Evolutionary conservation across 1,284 basidiomycete genomes (phyloP).

Genomic region (Trametes hirsuta): DNA sequence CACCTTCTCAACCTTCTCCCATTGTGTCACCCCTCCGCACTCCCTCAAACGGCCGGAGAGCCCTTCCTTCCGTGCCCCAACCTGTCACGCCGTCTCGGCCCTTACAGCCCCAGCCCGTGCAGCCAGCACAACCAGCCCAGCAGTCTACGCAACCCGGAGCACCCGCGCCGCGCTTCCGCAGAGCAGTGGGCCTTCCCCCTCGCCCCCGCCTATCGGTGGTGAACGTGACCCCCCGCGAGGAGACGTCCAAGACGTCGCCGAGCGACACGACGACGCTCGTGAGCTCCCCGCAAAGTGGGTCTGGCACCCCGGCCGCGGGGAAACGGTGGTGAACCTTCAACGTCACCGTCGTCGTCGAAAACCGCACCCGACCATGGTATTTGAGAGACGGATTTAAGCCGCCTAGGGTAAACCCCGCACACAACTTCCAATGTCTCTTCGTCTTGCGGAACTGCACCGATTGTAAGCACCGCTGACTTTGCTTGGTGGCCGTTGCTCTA

Average conservation of each 20-base stretch:
- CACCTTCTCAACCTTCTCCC: neutral
- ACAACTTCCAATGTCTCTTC: neutral
- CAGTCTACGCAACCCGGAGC: neutral
- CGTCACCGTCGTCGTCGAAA: neutral
- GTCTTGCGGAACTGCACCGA: neutral
- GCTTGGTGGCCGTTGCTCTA: too few relatives aligned
- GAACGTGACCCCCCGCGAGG: slow-evolving; percentile 36
- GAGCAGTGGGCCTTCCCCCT: slow-evolving; percentile 32
- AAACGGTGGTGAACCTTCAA: slow-evolving; percentile 11
- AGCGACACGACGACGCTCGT: slow-evolving; percentile 18
- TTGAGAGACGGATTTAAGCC: too few relatives aligned
- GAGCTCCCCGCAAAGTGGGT: slow-evolving; percentile 19
- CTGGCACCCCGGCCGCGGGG: slow-evolving; percentile 20
- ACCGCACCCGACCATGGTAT: neutral
- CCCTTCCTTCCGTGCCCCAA: slow-evolving; percentile 7
- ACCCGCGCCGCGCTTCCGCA: slow-evolving; percentile 20
- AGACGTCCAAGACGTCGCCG: slow-evolving; percentile 23
- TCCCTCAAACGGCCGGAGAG: slow-evolving; percentile 3
- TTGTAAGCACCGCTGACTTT: too few relatives aligned
- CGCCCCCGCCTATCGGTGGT: slow-evolving; percentile 39
- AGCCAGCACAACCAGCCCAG: neutral
- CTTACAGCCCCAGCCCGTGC: neutral
- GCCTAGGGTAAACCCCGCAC: neutral
- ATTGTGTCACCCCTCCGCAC: slow-evolving; percentile 1
- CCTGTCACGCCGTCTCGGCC: neutral